Evolutionary conservation across 2,329 filamentous ascomycete genomes (phyloP), one percentile per base, ranked within the genome.

Genomic region (Clarireedia monteithiana): DNA sequence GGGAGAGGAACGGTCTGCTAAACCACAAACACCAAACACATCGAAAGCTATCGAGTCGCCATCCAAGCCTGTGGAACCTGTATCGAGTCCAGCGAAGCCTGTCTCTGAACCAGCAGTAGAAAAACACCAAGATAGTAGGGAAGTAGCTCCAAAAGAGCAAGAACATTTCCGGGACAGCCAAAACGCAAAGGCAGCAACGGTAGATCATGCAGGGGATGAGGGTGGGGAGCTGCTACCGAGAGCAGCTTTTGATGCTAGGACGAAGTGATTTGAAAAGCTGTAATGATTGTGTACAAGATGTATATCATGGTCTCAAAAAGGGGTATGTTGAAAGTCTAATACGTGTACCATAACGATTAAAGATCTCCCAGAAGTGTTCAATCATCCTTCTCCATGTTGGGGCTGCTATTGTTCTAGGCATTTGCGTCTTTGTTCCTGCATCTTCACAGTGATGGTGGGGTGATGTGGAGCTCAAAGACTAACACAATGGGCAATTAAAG

Each of bases 151-250:
- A 4, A 34, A 34, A 34, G 9, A 12, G 9, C 30, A 34, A 4
- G 17, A 23, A 49, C 47, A 9, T 23, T 20, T 36, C 44, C 12
- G 53, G 52, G 62, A 48, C 56, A 60, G 69, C 26, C 64, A 67
- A 47, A 49, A 30, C 38, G 60, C 58, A 53, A 48, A 56, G 39
- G 49, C 69, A 67, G 50, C 50, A 9, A 47, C 45, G 14, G 27
- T 51, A 57, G 30, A 52, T 47, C 49, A 56, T 24, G 34, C 42
- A 17, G 58, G 56, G 15, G 62, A 64, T 50, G 77, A 80, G 67
- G 71, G 68, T 42, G 74, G 76, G 6, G 63, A 67, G 9, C 59
- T 76, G 15, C 68, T 81, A 7, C 77, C 78, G 20, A 79, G 77
- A 68, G 74, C 76, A 39, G 72, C 70, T 59, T 74, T 78, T 61